Percentiles rank a stretch among this genome's conserved stretches.
phyloP scores from a whole-genome alignment of 371 early-diverging fungal species.

The Lichtheimia hyalospora region DNA sequence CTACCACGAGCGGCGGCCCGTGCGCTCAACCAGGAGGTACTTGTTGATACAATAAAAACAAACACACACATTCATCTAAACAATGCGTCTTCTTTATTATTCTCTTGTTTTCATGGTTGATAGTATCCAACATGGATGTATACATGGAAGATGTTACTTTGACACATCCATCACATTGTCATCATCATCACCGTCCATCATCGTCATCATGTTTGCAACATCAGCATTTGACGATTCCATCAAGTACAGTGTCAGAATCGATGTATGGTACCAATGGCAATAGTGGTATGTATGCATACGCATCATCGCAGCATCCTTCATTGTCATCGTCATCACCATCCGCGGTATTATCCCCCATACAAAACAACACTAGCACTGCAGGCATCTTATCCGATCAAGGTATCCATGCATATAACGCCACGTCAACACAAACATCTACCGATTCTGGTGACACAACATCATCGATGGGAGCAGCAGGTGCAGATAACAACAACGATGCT shows the following conservation, averaged over 20 bases:
- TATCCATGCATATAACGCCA: too few species aligned
- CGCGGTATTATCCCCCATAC: slow-evolving; percentile 4
- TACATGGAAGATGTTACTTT: slow-evolving; percentile 7
- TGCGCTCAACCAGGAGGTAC: slow-evolving; percentile 13
- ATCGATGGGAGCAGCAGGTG: too few species aligned
- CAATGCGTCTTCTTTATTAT: background rate
- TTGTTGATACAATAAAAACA: background rate
- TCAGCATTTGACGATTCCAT: slow-evolving; percentile 5
- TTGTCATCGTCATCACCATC: slow-evolving; percentile 3
- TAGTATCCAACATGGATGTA: slow-evolving; percentile 13
- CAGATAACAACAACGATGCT: too few species aligned
- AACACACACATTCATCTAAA: slow-evolving; percentile 1
- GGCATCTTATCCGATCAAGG: background rate
- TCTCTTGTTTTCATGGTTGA: background rate
- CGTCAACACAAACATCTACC: too few species aligned
- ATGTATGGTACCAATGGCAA: slow-evolving; percentile 4
- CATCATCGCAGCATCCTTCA: background rate
- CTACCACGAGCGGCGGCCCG: slow-evolving; percentile 12
- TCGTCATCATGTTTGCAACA: slow-evolving; percentile 5
- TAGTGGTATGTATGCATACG: slow-evolving; percentile 12
- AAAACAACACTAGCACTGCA: background rate
- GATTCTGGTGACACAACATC: too few species aligned
- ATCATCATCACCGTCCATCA: slow-evolving; percentile 10
- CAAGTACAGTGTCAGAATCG: background rate
- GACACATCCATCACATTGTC: slow-evolving; percentile 15